phyloP scores from a whole-genome alignment of 2,329 filamentous ascomycete genomes.

The Scedosporium minutisporum region DNA sequence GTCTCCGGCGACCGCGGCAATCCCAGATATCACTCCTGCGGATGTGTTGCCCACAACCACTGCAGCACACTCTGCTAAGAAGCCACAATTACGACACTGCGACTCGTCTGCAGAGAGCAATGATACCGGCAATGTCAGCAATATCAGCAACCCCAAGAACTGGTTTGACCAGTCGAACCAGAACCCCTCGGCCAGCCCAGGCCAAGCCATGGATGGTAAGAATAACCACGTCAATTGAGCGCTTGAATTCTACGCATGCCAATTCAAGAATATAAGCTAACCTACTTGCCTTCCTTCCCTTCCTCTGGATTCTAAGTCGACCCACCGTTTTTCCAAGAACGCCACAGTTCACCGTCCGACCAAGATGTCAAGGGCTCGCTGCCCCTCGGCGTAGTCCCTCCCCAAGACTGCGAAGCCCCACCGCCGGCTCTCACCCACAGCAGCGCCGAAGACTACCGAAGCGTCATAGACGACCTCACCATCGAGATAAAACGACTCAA shows the following conservation, averaged over 20 bases:
- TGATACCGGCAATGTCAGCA: constrained; percentile 31
- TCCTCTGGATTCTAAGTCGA: constrained; percentile 26
- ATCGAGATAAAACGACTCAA: constrained; percentile 74
- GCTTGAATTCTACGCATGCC: neutral
- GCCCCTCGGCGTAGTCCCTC: constrained; percentile 12
- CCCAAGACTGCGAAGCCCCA: constrained; percentile 16
- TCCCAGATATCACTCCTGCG: neutral
- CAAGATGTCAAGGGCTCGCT: constrained; percentile 18
- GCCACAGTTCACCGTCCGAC: constrained; percentile 42
- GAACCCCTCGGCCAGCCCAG: constrained; percentile 33
- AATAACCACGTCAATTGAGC: neutral
- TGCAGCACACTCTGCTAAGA: neutral
- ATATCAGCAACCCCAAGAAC: constrained; percentile 36
- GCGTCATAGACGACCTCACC: constrained; percentile 80
- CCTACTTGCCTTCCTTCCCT: neutral
- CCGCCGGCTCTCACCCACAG: constrained; percentile 37
- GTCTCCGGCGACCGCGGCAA: neutral
- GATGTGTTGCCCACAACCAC: neutral
- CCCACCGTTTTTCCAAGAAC: constrained; percentile 45
- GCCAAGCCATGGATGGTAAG: constrained; percentile 39
- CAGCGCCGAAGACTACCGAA: constrained; percentile 65
- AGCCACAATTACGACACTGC: constrained; percentile 8
- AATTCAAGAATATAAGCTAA: neutral
- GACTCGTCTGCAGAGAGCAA: constrained; percentile 42
- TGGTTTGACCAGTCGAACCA: constrained; percentile 48